Evolutionary conservation across 192 early-diverging fungal species (phyloP).

Genomic region (Coemansia sp.): DNA sequence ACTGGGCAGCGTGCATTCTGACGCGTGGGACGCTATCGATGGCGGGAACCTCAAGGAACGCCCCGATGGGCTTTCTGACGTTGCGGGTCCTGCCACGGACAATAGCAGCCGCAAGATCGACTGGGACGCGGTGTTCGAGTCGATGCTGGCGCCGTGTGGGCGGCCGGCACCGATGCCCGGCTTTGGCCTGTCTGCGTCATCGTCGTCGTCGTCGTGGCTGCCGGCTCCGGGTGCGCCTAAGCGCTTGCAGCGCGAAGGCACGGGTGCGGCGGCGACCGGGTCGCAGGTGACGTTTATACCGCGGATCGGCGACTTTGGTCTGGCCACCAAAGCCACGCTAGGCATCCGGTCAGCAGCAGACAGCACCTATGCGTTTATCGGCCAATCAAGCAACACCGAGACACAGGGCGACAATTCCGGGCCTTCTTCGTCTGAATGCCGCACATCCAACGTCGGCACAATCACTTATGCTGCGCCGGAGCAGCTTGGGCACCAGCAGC

Average conservation of each 20-base stretch:
- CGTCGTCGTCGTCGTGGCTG: constrained; percentile 6
- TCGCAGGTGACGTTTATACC: constrained; percentile 44
- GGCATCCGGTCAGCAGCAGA: constrained; percentile 25
- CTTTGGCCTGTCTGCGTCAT: background rate
- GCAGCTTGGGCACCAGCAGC: constrained; percentile 26
- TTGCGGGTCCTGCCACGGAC: background rate
- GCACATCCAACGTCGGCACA: constrained; percentile 88
- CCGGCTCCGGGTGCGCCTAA: constrained; percentile 1
- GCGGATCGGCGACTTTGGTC: constrained; percentile 93
- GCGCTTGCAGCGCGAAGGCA: constrained; percentile 7
- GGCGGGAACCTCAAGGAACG: constrained; percentile 41
- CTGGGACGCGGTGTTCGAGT: constrained; percentile 49
- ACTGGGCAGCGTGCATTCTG: constrained; percentile 21
- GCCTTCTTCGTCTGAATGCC: constrained; percentile 71
- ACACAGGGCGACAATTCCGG: constrained; percentile 36
- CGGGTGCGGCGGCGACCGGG: background rate
- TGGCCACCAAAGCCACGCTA: constrained; percentile 69
- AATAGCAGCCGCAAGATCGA: constrained; percentile 32
- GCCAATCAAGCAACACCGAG: background rate
- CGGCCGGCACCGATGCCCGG: constrained; percentile 10
- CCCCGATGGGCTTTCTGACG: constrained; percentile 26
- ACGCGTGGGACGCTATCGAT: constrained; percentile 40
- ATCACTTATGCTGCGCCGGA: constrained; percentile 86
- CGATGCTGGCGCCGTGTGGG: constrained; percentile 14
- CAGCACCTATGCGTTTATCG: constrained; percentile 41